Conservation (phyloP, 805 yeast species). For the Candida tallmaniae region DNA sequence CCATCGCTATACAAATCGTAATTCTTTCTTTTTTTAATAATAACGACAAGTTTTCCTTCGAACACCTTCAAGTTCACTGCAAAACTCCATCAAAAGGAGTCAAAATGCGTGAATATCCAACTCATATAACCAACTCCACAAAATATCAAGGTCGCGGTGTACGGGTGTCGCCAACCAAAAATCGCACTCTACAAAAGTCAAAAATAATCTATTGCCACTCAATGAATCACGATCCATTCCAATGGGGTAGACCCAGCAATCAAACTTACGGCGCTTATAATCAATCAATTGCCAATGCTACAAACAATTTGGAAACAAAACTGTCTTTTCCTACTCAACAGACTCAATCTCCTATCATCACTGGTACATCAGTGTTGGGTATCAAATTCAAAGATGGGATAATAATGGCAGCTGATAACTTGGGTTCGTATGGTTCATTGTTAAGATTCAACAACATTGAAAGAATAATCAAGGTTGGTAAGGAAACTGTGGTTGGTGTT, state of each 20-base stretch:
- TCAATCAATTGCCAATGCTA: slow-evolving; percentile 64
- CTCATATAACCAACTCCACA: too few relatives aligned
- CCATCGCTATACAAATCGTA: too few relatives aligned
- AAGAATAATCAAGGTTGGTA: slow-evolving; percentile 80
- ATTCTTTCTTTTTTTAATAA: too few relatives aligned
- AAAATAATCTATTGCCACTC: background rate
- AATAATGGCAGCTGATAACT: slow-evolving; percentile 89
- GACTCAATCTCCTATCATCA: slow-evolving; percentile 91
- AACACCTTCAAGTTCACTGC: too few relatives aligned
- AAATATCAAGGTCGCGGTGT: too few relatives aligned
- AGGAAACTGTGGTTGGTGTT: slow-evolving; percentile 83
- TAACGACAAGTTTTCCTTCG: too few relatives aligned
- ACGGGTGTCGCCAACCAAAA: too few relatives aligned
- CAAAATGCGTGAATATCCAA: too few relatives aligned
- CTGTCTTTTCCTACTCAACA: slow-evolving; percentile 70
- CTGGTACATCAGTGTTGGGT: slow-evolving; percentile 94
- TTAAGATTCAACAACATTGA: slow-evolving; percentile 82
- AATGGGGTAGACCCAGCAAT: slow-evolving; percentile 94
- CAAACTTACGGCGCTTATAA: slow-evolving; percentile 80
- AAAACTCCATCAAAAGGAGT: too few relatives aligned
- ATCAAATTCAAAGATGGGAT: slow-evolving; percentile 88
- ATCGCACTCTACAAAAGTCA: too few relatives aligned
- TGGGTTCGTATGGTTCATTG: slow-evolving; percentile 90
- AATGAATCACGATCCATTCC: slow-evolving; percentile 93
- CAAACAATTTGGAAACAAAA: slow-evolving; percentile 18